phyloP scores from a whole-genome alignment of 306 rosid genomes.

The Gillenia trifoliata region DNA sequence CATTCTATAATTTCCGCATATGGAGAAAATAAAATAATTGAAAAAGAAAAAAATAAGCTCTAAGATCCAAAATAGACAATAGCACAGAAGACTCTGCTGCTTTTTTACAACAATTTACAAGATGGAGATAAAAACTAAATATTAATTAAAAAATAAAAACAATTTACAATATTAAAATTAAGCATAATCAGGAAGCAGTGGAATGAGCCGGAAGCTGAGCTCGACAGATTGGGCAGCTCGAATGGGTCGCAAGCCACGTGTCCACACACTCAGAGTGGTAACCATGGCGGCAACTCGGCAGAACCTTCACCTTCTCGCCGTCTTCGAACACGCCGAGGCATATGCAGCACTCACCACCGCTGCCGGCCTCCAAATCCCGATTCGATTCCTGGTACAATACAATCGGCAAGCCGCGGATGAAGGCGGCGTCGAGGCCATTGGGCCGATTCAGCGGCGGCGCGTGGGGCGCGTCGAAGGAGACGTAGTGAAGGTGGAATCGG shows the following conservation, averaged over 20 bases:
- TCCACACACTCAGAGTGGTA: conserved; percentile 84
- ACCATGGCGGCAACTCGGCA: conserved; percentile 62
- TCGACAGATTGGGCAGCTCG: conserved; percentile 87
- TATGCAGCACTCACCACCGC: conserved; percentile 59
- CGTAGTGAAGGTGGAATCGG: conserved; percentile 32
- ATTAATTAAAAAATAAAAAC: too few species aligned
- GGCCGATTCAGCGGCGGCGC: conserved; percentile 11
- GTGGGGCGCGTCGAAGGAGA: conserved; percentile 18
- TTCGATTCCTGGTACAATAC: conserved; percentile 32
- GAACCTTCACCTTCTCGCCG: conserved; percentile 74
- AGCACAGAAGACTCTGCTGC: too few species aligned
- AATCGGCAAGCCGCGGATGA: conserved; percentile 50
- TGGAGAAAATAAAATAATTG: too few species aligned
- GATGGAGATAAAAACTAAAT: too few species aligned
- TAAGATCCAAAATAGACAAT: too few species aligned
- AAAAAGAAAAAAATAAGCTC: too few species aligned
- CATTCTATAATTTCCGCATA: too few species aligned
- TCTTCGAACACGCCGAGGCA: conserved; percentile 64
- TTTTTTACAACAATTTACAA: too few species aligned
- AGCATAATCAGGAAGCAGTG: background rate
- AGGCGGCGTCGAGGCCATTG: conserved; percentile 39
- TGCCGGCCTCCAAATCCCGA: background rate
- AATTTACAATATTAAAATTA: background rate
- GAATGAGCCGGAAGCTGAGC: conserved; percentile 46
- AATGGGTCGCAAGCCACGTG: conserved; percentile 56